These are phyloP conservation scores for Periconia sp. DNA, from an alignment of 2,329 filamentous ascomycete genomes.

Conservation along the genomic window DNA sequence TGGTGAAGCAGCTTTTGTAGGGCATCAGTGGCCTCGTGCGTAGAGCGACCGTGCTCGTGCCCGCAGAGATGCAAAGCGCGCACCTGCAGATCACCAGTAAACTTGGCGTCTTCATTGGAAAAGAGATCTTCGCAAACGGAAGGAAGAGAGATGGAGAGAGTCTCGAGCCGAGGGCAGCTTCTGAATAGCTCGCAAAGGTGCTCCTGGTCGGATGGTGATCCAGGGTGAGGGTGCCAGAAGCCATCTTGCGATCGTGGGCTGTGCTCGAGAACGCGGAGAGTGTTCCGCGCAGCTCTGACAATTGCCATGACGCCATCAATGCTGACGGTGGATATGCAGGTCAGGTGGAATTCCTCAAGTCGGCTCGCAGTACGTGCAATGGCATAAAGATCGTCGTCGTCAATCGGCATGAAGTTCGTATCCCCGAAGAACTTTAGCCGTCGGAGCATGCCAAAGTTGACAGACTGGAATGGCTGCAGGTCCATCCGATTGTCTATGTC, in stretches of 20 bases:
- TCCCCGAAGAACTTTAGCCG: conserved; percentile 62
- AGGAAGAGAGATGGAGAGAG: conserved; percentile 56
- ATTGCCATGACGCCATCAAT: conserved; percentile 61
- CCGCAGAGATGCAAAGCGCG: conserved; percentile 56
- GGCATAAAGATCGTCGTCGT: conserved; percentile 55
- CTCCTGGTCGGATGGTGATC: conserved; percentile 50
- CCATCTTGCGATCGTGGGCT: conserved; percentile 59
- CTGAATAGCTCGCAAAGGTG: conserved; percentile 57
- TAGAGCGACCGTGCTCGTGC: conserved; percentile 45
- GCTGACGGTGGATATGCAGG: conserved; percentile 59
- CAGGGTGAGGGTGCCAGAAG: conserved; percentile 58
- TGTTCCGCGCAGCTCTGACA: conserved; percentile 55
- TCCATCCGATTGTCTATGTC: conserved; percentile 50
- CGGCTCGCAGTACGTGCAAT: conserved; percentile 59
- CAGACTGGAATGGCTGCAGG: conserved; percentile 52
- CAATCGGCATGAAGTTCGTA: conserved; percentile 59
- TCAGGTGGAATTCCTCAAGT: conserved; percentile 61
- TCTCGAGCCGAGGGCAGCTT: conserved; percentile 54
- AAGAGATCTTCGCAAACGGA: conserved; percentile 57
- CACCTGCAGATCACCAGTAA: conserved; percentile 56
- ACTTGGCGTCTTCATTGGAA: conserved; percentile 51
- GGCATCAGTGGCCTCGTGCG: conserved; percentile 40
- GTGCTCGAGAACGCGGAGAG: conserved; percentile 59
- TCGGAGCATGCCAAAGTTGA: conserved; percentile 57
- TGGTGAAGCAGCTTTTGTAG: conserved; percentile 50